Evolutionary conservation across 495 filamentous ascomycete species (phyloP).

Genomic region (Cercophora samala): DNA sequence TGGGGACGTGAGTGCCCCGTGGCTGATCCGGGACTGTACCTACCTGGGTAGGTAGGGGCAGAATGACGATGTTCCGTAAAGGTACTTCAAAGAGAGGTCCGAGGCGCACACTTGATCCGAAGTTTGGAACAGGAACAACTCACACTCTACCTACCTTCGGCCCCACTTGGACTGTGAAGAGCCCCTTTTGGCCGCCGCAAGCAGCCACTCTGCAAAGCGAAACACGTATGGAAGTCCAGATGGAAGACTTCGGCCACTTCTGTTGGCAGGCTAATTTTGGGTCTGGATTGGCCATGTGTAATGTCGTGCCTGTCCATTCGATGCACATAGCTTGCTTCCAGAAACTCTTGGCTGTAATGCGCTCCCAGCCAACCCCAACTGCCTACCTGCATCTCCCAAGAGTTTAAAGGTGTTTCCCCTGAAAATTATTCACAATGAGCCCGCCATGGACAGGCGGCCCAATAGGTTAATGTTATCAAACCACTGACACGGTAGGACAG

Average conservation of each 20-base stretch:
- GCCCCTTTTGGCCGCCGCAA: conserved; percentile 7
- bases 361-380: neutral
- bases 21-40: neutral
- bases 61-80: conserved; percentile 1
- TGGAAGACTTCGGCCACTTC: neutral
- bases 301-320: neutral
- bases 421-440: neutral
- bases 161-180: neutral
- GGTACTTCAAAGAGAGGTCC: conserved; percentile 5
- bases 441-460: neutral
- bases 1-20: neutral
- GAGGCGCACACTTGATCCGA: conserved; percentile 4
- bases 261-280: conserved; percentile 7
- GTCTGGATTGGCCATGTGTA: neutral
- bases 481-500: neutral
- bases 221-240: conserved; percentile 2
- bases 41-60: too few relatives aligned
- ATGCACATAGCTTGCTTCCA: conserved; percentile 3
- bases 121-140: conserved; percentile 4
- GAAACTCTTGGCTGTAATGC: conserved; percentile 5
- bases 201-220: conserved; percentile 8
- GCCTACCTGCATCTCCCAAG: too few relatives aligned
- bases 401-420: neutral
- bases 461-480: neutral
- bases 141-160: neutral